phyloP scores from a whole-genome alignment of 805 yeast species.

The Metschnikowia drakensbergensis region DNA sequence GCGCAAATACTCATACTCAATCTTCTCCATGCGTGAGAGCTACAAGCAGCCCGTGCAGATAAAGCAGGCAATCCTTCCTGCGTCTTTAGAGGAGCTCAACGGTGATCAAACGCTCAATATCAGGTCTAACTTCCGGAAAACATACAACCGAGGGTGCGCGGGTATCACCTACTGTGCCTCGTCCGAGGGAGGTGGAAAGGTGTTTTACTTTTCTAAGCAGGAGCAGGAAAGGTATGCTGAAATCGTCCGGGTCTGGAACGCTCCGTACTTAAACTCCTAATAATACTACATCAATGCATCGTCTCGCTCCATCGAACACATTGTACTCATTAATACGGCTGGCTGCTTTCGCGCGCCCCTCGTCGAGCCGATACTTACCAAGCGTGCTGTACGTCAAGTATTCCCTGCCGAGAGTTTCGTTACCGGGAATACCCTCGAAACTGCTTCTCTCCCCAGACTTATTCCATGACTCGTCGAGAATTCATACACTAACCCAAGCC shows the following conservation, averaged over 20 bases:
- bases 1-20: conserved; percentile 7
- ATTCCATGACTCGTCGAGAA: too few species aligned
- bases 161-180: conserved; percentile 16
- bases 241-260: conserved; percentile 12
- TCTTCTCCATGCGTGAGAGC: conserved; percentile 7
- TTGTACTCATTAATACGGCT: too few species aligned
- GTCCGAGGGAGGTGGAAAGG: conserved; percentile 11
- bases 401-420: too few species aligned
- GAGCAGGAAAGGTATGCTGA: conserved; percentile 5
- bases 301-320: not conserved
- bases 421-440: too few species aligned
- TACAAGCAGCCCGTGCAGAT: conserved; percentile 9
- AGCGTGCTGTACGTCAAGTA: too few species aligned
- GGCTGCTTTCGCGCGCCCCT: too few species aligned
- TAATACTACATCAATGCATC: not conserved
- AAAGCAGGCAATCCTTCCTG: conserved; percentile 13
- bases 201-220: conserved; percentile 6
- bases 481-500: too few species aligned
- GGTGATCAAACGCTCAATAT: conserved; percentile 1
- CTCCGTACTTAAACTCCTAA: not conserved
- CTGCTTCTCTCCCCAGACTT: too few species aligned
- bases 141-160: conserved; percentile 14
- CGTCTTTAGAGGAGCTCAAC: conserved; percentile 9
- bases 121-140: conserved; percentile 10
- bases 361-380: too few species aligned